Base-by-base conservation (phyloP, 192 early-diverging fungal genomes). In the Kickxella alabastrina region DNA sequence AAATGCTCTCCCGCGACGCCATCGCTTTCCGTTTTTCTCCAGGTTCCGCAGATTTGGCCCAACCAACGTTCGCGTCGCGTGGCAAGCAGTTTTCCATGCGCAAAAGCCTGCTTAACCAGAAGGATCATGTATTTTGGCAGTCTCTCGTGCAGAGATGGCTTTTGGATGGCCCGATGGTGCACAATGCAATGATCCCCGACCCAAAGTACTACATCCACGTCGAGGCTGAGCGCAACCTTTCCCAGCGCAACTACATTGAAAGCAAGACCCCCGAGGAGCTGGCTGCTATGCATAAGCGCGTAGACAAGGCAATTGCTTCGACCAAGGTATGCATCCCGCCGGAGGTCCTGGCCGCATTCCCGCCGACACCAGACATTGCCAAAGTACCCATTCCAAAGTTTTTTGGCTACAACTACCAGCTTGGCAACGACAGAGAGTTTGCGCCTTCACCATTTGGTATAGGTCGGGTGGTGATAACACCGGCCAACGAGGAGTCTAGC, bases 361-460 rank as follows among this genome's bases (percentile, higher is more conserved):
- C 90, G 2, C 77, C 82, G 1, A 80, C 87, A 7, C 85, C 90
- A 2, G 83, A 89, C 31, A 67, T 75, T 4, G 42, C 59, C 39
- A 54, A 60, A 15, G 55, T 75, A 24, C 55, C 57, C 17, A 37
- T 62, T 13, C 60, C 65, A 1, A 19, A 41, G 52, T 59, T 49
- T n/a, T 17, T 23, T 0, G 65, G 71, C 29, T 34, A 52, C 52
- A 67, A 37, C 46, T 59, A 63, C 29, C 32, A 40, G 32, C 47
- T 59, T n/a, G n/a, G n/a, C n/a, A 18, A 25, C 34, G 47, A 18
- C 24, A 10, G 48, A 6, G 31, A 26, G 17, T 37, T 25, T 25
- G 29, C 37, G 7, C 48, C 42, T 9, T 62, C 59, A 31, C 71
- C 65, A 10, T 75, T 75, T 67, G 59, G 59, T 4, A 47, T 52